Base-by-base conservation (phyloP, 257 asterid species). In the Verbascum thapsus region DNA sequence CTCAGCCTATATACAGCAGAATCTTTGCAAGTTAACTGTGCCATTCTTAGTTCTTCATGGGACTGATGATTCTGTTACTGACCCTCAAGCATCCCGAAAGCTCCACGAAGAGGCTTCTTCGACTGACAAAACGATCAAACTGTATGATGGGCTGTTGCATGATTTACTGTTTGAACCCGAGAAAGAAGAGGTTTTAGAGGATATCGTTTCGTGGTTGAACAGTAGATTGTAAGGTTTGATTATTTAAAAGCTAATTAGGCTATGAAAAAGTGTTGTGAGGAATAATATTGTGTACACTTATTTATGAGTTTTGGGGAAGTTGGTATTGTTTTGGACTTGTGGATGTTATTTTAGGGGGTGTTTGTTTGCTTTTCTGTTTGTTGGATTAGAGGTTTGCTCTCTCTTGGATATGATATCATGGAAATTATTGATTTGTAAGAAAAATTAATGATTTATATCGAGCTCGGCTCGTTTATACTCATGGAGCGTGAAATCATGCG, bases 21-120 rank as follows among this genome's bases (percentile, higher is more conserved):
- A 87, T 71, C 51, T 90, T 70, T 58, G 70, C 64, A 58, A 68
- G 62, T 10, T 90, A 67, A 85, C 80, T 0, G 85, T 78, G 12
- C 99, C 97, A 0, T 83, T 92, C 61, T 72, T 87, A 0, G 97
- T 92, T 47, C 97, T 89, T 45, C 99, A 92, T 45, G 99, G 99
- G 52, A 77, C 81, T 0, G 81, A 75, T 30, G 99, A 92, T 71
- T 64, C 79, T 5, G 91, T 92, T 8, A 92, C 99, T 0, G 95
- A 90, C 60, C 99, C 99, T 1, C 60, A 50, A 43, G 94, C 95
- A 13, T 80, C 99, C 13, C 67, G 51, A 76, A 87, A 81, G 71
- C 91, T 92, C 52, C 68, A 90, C 44, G 61, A 78, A 0, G 91
- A 82, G 76, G 94, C 99, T 12, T 63, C 94, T 0, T 90, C 97